These are phyloP conservation scores for Puccinia horiana DNA, from an alignment of 1,284 basidiomycete genomes.

Conservation along the genomic window DNA sequence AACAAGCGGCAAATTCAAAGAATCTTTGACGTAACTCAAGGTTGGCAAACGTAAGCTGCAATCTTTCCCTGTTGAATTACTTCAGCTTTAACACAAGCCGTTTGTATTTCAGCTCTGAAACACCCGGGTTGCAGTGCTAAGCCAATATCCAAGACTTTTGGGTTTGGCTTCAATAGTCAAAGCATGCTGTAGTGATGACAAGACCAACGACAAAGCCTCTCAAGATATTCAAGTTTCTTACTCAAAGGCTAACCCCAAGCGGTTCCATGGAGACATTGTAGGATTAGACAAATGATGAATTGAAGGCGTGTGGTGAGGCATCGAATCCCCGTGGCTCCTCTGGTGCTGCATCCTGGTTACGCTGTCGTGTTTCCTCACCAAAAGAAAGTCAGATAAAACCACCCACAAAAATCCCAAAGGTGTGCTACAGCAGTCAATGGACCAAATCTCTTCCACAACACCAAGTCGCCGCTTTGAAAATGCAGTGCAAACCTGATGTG, in stretches of 20 bases:
- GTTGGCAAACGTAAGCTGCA: not conserved
- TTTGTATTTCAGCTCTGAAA: conserved; percentile 3
- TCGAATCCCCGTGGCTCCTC: not conserved
- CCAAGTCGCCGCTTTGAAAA: not conserved
- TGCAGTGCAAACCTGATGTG: not conserved
- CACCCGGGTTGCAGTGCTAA: not conserved
- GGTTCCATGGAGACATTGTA: conserved; percentile 15
- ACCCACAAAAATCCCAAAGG: not conserved
- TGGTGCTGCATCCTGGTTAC: conserved; percentile 1
- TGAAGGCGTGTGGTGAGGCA: not conserved
- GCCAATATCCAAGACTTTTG: not conserved
- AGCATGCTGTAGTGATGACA: conserved; percentile 14
- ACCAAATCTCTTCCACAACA: not conserved
- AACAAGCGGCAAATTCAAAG: not conserved
- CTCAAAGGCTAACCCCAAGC: too few species aligned
- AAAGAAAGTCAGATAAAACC: not conserved
- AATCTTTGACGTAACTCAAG: not conserved
- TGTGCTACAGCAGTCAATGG: conserved; percentile 3
- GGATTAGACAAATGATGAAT: not conserved
- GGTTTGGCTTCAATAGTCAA: conserved; percentile 21
- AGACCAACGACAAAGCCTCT: conserved; percentile 15
- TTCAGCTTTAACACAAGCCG: not conserved
- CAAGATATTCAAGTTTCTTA: not conserved
- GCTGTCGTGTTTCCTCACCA: not conserved
- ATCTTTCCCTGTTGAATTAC: not conserved